Conservation (phyloP, 192 early-diverging fungal genomes). For the Chytriomyces sp. region DNA sequence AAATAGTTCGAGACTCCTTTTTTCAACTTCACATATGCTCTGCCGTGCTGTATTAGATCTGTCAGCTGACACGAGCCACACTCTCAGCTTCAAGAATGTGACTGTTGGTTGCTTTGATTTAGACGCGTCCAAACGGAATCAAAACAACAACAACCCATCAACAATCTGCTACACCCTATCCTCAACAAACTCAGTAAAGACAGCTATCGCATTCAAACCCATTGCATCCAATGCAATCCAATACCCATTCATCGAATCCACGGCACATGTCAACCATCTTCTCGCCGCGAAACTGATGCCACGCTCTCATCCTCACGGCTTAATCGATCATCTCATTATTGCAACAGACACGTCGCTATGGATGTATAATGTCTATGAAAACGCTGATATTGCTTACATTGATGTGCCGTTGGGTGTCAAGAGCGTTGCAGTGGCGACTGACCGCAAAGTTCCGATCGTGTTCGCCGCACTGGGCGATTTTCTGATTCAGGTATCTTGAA, state of each 20-base stretch:
- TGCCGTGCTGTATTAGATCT: too few species aligned
- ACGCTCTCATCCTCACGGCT: not conserved
- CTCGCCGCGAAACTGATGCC: constrained; percentile 12
- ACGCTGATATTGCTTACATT: constrained; percentile 2
- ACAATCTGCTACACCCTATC: not conserved
- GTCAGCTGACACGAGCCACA: too few species aligned
- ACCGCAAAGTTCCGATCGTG: not conserved
- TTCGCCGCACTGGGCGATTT: constrained; percentile 17
- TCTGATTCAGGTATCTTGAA: constrained; percentile 19
- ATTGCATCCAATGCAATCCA: not conserved
- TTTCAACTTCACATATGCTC: too few species aligned
- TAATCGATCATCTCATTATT: constrained; percentile 13
- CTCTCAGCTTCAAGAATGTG: not conserved
- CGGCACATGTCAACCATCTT: not conserved
- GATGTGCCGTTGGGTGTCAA: not conserved
- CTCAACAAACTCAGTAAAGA: not conserved
- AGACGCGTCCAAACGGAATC: not conserved
- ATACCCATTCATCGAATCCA: not conserved
- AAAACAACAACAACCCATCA: not conserved
- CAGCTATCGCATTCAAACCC: not conserved
- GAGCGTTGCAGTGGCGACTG: not conserved
- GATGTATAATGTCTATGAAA: constrained; percentile 28
- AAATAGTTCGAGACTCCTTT: too few species aligned
- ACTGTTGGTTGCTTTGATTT: constrained; percentile 9
- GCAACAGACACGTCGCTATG: constrained; percentile 12